A percentile compares a stretch with the other conserved stretches of the same genome.
Evolutionary conservation across 345 rosid species (phyloP).

Genomic region (Sisymbrium altissimum): DNA sequence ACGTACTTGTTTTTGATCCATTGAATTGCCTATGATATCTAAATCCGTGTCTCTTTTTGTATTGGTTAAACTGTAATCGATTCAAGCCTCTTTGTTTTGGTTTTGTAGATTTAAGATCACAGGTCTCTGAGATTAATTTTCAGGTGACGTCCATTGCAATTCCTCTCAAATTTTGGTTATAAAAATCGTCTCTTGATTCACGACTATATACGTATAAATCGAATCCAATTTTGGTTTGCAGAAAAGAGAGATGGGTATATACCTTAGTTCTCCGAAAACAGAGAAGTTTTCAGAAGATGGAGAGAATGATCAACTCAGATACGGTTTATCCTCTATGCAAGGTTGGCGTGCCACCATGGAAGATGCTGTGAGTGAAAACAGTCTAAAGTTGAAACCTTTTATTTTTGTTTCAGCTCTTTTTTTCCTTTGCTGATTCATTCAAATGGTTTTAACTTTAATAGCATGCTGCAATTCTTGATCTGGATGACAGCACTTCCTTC

Average conservation of each 20-base stretch:
- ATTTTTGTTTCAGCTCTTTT: background rate
- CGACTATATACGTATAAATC: background rate
- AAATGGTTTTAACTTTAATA: conserved; percentile 29
- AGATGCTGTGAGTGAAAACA: conserved; percentile 79
- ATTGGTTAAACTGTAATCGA: background rate
- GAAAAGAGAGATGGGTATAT: conserved; percentile 74
- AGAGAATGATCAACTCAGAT: conserved; percentile 68
- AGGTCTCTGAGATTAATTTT: background rate
- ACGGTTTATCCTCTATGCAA: conserved; percentile 96
- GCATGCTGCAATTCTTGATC: conserved; percentile 85
- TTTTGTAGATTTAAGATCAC: conserved; percentile 15
- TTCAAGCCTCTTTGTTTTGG: background rate
- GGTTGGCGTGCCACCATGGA: conserved; percentile 99
- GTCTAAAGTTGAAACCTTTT: conserved; percentile 10
- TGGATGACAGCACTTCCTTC: conserved; percentile 83
- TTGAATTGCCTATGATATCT: background rate
- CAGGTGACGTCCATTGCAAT: background rate
- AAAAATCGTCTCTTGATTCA: background rate
- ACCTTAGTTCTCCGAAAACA: conserved; percentile 93
- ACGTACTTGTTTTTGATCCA: conserved; percentile 1
- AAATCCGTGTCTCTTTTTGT: background rate
- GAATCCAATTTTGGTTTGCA: background rate
- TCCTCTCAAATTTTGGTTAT: background rate
- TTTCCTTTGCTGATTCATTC: background rate
- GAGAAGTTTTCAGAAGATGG: conserved; percentile 91